Percentiles rank a stretch among this genome's conserved stretches.
Evolutionary conservation across 2,329 filamentous ascomycete genomes (phyloP).

Genomic region (Claviceps sp.): DNA sequence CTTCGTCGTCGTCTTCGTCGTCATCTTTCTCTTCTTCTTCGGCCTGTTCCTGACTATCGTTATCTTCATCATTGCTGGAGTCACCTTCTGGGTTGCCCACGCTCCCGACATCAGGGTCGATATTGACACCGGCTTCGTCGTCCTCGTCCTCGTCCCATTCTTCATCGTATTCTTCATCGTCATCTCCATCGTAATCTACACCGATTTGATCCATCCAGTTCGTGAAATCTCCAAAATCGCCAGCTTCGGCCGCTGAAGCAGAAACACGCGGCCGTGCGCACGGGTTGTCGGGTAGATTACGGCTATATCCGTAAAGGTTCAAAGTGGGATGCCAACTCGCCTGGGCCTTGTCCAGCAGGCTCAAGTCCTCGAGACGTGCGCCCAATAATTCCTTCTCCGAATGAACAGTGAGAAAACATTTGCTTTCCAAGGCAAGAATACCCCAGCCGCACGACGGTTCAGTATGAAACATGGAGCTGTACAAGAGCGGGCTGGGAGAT

Average conservation of each 20-base stretch:
- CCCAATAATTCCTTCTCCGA: slow-evolving; percentile 22
- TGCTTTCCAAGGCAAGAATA: slow-evolving; percentile 30
- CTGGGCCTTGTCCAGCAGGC: slow-evolving; percentile 8
- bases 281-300: slow-evolving; percentile 19
- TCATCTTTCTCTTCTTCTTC: not conserved
- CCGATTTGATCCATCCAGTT: slow-evolving; percentile 8
- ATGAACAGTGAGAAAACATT: slow-evolving; percentile 26
- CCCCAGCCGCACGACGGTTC: slow-evolving; percentile 31
- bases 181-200: too few relatives aligned
- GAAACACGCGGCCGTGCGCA: slow-evolving; percentile 5
- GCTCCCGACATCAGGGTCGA: too few relatives aligned
- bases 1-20: too few relatives aligned
- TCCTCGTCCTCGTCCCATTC: too few relatives aligned
- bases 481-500: slow-evolving; percentile 7
- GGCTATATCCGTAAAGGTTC: slow-evolving; percentile 14
- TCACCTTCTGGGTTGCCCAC: slow-evolving; percentile 10
- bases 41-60: slow-evolving; percentile 5
- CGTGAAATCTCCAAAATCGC: not conserved
- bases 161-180: too few relatives aligned
- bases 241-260: not conserved
- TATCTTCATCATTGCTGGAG: slow-evolving; percentile 5
- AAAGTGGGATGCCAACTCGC: slow-evolving; percentile 9
- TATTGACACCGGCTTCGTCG: too few relatives aligned
- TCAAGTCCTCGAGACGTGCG: slow-evolving; percentile 9
- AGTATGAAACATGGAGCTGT: slow-evolving; percentile 18